Percentiles rank a stretch among this genome's conserved stretches.
These are phyloP conservation scores for Evansstolkia leycettana DNA, from an alignment of 495 filamentous ascomycete genomes.

Conservation along the genomic window DNA sequence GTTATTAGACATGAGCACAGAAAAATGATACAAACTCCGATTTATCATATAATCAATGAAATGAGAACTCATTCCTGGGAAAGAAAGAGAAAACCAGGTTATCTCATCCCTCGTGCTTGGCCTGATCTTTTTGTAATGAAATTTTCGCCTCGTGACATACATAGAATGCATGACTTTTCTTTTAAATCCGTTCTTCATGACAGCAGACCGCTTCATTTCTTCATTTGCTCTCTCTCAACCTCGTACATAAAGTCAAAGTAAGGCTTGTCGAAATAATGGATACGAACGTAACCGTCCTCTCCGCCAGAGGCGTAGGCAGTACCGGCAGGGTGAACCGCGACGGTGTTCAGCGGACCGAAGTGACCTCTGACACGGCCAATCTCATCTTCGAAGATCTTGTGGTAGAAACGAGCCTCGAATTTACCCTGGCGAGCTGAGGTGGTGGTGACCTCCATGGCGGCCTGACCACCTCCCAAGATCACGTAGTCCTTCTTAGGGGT, in stretches of 20 bases:
- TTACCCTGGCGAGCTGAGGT: constrained; percentile 89
- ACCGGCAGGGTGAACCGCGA: constrained; percentile 81
- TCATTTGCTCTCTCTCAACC: constrained; percentile 65
- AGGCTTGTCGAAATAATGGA: constrained; percentile 95
- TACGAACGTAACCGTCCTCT: constrained; percentile 96
- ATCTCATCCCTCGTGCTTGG: constrained; percentile 17
- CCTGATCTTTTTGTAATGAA: constrained; percentile 6
- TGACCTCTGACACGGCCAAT: constrained; percentile 93
- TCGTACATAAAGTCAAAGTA: constrained; percentile 99
- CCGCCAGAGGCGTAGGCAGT: constrained; percentile 87
- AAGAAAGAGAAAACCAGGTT: constrained; percentile 15
- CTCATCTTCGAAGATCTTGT: constrained; percentile 98
- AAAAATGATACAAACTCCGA: constrained; percentile 33
- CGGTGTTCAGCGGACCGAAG: constrained; percentile 86
- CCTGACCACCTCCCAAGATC: constrained; percentile 93
- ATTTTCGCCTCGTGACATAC: constrained; percentile 32
- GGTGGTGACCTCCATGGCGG: constrained; percentile 98
- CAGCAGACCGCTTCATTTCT: constrained; percentile 20
- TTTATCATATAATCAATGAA: constrained; percentile 35
- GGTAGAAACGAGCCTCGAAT: constrained; percentile 98
- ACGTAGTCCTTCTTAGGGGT: constrained; percentile 94
- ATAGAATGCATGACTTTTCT: constrained; percentile 24
- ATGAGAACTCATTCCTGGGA: constrained; percentile 29
- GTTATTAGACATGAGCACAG: constrained; percentile 29
- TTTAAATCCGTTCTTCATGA: not conserved